A percentile compares a stretch with the other conserved stretches of the same genome.
Evolutionary conservation across 805 yeast genomes (phyloP).

Genomic region (Metschnikowia colocasiae): DNA sequence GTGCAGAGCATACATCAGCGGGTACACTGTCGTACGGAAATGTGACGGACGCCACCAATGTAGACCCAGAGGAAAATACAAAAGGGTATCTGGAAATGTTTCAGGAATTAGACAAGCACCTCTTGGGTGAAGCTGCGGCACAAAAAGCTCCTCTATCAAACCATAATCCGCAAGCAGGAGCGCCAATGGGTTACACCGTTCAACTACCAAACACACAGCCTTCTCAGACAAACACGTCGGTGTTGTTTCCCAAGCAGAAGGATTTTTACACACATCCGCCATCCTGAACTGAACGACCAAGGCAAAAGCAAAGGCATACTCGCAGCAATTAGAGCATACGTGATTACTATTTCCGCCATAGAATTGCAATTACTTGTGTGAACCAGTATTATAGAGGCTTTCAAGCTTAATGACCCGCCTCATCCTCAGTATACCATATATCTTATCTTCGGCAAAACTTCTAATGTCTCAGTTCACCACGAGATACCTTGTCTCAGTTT

Average conservation of each 20-base stretch:
- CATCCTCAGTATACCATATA: no score
- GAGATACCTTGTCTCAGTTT: no score
- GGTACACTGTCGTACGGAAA: neutral
- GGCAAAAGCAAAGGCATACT: neutral
- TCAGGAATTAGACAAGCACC: neutral
- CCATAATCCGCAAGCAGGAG: neutral
- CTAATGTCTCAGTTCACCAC: no score
- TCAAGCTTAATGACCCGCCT: neutral
- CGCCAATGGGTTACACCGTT: neutral
- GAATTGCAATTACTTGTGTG: neutral
- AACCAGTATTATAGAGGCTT: neutral
- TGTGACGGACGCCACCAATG: neutral
- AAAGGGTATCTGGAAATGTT: constrained; percentile 1
- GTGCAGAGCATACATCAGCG: neutral
- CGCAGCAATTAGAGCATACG: neutral
- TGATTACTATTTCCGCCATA: neutral
- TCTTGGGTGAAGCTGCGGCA: neutral
- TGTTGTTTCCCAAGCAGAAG: neutral
- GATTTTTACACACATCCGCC: neutral
- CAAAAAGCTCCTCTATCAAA: neutral
- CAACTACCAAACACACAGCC: neutral
- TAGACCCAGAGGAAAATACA: neutral
- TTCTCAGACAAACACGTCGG: no score
- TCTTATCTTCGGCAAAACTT: no score
- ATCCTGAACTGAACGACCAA: neutral